Evolutionary conservation across 441 rosid species (phyloP).

Genomic region (Erodium trifolium): DNA sequence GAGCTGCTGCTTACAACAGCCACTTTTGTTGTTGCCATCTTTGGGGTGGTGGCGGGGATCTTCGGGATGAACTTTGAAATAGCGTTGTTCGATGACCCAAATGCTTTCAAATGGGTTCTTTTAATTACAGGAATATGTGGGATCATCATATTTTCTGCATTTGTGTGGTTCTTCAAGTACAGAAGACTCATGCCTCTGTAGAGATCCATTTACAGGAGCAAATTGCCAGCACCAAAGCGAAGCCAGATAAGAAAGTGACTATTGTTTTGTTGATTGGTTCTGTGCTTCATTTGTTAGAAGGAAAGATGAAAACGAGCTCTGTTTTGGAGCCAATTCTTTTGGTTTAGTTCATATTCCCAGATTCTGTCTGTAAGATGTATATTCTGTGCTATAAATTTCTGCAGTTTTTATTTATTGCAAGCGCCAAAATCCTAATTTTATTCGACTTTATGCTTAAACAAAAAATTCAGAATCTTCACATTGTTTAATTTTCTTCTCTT

Average conservation of each 20-base stretch:
- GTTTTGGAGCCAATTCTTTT: not conserved
- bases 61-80: slow-evolving; percentile 85
- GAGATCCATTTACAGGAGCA: no score
- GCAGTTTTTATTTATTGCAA: no score
- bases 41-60: slow-evolving; percentile 93
- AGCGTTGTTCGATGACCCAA: slow-evolving; percentile 53
- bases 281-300: not conserved
- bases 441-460: no score
- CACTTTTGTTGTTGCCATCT: slow-evolving; percentile 87
- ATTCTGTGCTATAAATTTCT: no score
- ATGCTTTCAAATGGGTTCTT: slow-evolving; percentile 88
- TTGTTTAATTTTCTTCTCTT: no score
- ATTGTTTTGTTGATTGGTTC: not conserved
- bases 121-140: slow-evolving; percentile 59
- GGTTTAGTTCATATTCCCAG: not conserved
- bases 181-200: slow-evolving; percentile 85
- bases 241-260: not conserved
- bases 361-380: not conserved
- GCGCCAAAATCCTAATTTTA: no score
- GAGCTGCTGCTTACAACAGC: slow-evolving; percentile 91
- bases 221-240: not conserved
- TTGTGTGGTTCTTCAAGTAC: slow-evolving; percentile 83
- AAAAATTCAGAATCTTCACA: no score
- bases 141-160: slow-evolving; percentile 53
- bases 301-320: not conserved